Evolutionary conservation across 2,329 filamentous ascomycete species (phyloP), one percentile per base, ranked within the genome.

Genomic region (Zymoseptoria pseudotritici): DNA sequence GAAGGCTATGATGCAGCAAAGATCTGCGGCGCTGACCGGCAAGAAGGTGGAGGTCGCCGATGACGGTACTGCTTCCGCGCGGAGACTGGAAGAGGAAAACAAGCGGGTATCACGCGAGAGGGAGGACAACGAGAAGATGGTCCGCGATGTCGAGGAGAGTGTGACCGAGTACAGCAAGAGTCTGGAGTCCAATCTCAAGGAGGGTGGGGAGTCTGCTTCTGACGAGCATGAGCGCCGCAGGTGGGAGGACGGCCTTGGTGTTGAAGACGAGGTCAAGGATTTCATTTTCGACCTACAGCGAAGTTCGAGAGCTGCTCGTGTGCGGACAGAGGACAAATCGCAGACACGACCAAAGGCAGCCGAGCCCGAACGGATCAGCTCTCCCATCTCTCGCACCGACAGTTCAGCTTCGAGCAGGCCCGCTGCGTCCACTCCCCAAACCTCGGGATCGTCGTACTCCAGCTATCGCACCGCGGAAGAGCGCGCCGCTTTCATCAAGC

Each of bases 1-100:
- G 31, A 96, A 92, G 77, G 93, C 93, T 49, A 96, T 97, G 86
- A 99, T 99, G 94, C 93, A 97, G 77, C 92, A 96, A 70, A 88
- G 94, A 61, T 92, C 94, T 66, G 94, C 94, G 58, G 93, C 94
- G 19, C 78, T 99, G 64, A 91, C 91, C 21, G 94, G 94, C 59
- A 91, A 88, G 74, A 78, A 87, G 51, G 80, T 86, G 53, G 86
- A 90, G 46, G 74, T 79, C 2, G 79, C 78, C 53, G 83, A 87
- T 61, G 90, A 95, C 65, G 88, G 92, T 64, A 82, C 83, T 24
- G 90, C 89, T 64, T 90, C 90, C 3, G 86, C 91, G 53, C 89
- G 91, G 76, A 86, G 94, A 36, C 76, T 97, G 17, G 94, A 97
- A 73, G 89, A 95, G 67, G 93, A 99, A 76, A 94, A 81, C 67